These are phyloP conservation scores for Boletellus deceptivus DNA, from an alignment of 1,284 basidiomycete species.

Conservation along the genomic window DNA sequence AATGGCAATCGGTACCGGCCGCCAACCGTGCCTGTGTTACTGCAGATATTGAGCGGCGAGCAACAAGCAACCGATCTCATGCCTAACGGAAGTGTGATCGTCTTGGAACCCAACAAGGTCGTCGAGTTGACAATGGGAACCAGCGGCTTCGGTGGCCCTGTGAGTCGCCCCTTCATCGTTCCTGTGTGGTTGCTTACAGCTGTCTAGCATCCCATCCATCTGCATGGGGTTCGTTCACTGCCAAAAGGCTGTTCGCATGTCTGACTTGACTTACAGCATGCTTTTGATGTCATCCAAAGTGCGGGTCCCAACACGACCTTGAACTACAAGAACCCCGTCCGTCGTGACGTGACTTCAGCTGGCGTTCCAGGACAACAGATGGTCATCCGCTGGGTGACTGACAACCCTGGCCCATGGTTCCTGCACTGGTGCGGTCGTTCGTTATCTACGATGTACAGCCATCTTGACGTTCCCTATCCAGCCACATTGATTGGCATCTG, in stretches of 20 bases:
- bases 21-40: conserved; percentile 34
- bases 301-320: conserved; percentile 22
- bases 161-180: conserved; percentile 6
- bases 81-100: conserved; percentile 30
- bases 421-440: conserved; percentile 39
- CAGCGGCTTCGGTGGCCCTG: conserved; percentile 15
- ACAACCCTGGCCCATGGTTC: conserved; percentile 44
- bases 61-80: conserved; percentile 26
- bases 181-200: conserved; percentile 1
- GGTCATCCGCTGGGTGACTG: conserved; percentile 36
- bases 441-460: not conserved
- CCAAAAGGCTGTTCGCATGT: conserved; percentile 1
- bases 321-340: conserved; percentile 42
- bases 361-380: conserved; percentile 29
- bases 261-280: conserved; percentile 27
- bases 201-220: conserved; percentile 37
- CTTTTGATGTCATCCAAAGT: conserved; percentile 36
- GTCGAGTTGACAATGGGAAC: conserved; percentile 34
- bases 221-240: conserved; percentile 40
- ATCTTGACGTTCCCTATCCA: conserved; percentile 2
- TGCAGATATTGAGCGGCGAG: conserved; percentile 38
- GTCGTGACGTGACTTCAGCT: conserved; percentile 33
- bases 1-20: conserved; percentile 25
- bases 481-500: conserved; percentile 51
- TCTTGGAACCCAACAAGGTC: conserved; percentile 32